These are phyloP conservation scores for Carallia brachiata DNA, from an alignment of 345 rosid genomes.

Conservation along the genomic window DNA sequence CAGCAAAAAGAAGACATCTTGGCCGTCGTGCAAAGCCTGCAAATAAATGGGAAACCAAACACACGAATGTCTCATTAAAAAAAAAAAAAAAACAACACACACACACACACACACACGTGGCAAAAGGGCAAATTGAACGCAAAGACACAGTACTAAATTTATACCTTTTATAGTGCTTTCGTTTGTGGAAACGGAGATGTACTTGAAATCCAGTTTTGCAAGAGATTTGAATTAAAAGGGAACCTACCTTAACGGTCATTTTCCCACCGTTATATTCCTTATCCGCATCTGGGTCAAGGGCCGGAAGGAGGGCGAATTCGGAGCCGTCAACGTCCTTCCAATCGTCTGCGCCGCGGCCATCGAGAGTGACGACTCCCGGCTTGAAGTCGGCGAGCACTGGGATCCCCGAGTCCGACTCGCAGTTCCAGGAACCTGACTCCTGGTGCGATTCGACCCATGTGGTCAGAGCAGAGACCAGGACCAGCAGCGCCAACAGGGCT, in stretches of 20 bases:
- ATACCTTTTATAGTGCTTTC: too few species aligned
- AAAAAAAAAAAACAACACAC: neutral
- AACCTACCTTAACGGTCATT: conserved; percentile 81
- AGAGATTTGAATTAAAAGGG: conserved; percentile 4
- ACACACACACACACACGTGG: too few species aligned
- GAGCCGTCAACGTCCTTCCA: conserved; percentile 76
- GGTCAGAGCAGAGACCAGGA: conserved; percentile 23
- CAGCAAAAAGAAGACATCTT: conserved; percentile 68
- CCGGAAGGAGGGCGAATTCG: conserved; percentile 79
- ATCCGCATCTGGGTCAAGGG: conserved; percentile 86
- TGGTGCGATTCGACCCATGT: conserved; percentile 53
- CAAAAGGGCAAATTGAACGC: neutral
- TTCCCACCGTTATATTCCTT: conserved; percentile 67
- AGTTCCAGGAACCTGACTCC: conserved; percentile 87
- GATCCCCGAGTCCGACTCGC: conserved; percentile 65
- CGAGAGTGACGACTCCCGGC: conserved; percentile 81
- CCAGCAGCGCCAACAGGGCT: conserved; percentile 15
- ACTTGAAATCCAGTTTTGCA: neutral
- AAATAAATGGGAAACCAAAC: conserved; percentile 10
- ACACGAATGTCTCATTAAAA: neutral
- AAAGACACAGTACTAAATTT: too few species aligned
- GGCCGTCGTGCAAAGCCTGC: conserved; percentile 96
- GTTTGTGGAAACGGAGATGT: too few species aligned
- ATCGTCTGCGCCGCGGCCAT: conserved; percentile 77
- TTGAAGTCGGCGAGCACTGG: conserved; percentile 58